Evolutionary conservation across 202 grass and related monocot species (phyloP), one percentile per base, ranked within the genome.

Genomic region (Brachypodium distachyon): DNA sequence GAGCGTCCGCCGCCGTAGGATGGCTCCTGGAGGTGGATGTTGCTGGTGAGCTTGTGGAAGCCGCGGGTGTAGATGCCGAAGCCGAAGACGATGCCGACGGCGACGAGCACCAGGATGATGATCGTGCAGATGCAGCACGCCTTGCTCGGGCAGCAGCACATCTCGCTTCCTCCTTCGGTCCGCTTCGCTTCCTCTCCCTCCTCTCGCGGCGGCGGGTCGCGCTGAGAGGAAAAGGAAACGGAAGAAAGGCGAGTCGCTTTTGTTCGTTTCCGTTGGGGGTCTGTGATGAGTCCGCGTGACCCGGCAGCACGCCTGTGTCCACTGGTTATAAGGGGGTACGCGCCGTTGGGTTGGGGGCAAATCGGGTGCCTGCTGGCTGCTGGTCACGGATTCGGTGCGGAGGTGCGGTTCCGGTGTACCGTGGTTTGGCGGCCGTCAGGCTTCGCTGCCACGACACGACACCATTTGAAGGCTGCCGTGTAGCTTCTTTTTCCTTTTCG

Each of bases 111-210:
- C 69, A 92, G 87, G 11, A 90, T 31, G 77, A 98, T 26, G 67
- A 98, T 74, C 51, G 83, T 83, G 82, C 91, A 95, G 51, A 94
- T 57, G 87, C 91, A 95, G 89, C 95, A 98, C 72, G 78, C 71
- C 85, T 86, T 92, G 80, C 91, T 92, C 37, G 90, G 89, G 84
- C 64, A 91, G 76, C 91, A 98, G 74, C 91, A 98, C 94, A 94
- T 97, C 85, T 70, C 5, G 3, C 5, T 17, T 25, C 17, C 53
- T 26, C 5, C 26, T 37, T 27, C 7, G 29, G 32, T 27, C 7
- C 19, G 32, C 1, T 26, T 3, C 40, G 19, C 12, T n/a, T 18
- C 78, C 27, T 40, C 28, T 13, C 4, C 52, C 23, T 25, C 3
- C 3, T n/a, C 49, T 16, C 32, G 44, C 31, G 9, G 54, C 41